phyloP scores from a whole-genome alignment of 2,329 filamentous ascomycete genomes.

The Colletotrichum tamarilloi region DNA sequence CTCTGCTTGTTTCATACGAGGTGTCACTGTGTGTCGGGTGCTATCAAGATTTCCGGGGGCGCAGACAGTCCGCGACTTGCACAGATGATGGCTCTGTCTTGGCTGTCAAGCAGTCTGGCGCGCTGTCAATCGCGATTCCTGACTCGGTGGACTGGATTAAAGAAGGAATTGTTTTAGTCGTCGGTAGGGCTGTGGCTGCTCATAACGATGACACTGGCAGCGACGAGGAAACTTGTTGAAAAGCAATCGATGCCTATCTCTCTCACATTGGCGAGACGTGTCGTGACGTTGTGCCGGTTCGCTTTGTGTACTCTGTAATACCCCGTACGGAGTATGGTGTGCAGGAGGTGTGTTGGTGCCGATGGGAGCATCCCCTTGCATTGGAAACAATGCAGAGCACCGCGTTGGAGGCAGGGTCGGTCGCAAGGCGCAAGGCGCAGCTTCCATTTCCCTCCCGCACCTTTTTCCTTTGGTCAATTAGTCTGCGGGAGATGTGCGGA shows the following conservation, averaged over 20 bases:
- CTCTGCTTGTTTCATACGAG: constrained; percentile 33
- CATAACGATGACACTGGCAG: not conserved
- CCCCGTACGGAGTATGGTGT: not conserved
- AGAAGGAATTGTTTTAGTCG: not conserved
- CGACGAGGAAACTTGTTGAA: not conserved
- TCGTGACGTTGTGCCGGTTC: not conserved
- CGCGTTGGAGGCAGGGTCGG: not conserved
- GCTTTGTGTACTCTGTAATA: not conserved
- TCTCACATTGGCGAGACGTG: not conserved
- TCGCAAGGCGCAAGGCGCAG: not conserved
- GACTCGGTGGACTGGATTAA: not conserved
- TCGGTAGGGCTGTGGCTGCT: not conserved
- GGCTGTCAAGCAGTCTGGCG: constrained; percentile 3
- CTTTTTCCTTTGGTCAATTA: not conserved
- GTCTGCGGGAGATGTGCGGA: not conserved
- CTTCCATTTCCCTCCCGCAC: not conserved
- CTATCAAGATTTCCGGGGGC: constrained; percentile 24
- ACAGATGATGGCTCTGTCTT: constrained; percentile 31
- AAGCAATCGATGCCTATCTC: not conserved
- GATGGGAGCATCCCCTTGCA: constrained; percentile 6
- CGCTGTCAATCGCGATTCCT: constrained; percentile 2
- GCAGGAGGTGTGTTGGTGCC: not conserved
- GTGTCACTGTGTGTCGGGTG: constrained; percentile 32
- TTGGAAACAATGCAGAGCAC: constrained; percentile 15
- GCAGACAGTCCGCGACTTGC: constrained; percentile 25